Conservation (phyloP, 139 green algal species). For the Chlamydomonas applanata region DNA sequence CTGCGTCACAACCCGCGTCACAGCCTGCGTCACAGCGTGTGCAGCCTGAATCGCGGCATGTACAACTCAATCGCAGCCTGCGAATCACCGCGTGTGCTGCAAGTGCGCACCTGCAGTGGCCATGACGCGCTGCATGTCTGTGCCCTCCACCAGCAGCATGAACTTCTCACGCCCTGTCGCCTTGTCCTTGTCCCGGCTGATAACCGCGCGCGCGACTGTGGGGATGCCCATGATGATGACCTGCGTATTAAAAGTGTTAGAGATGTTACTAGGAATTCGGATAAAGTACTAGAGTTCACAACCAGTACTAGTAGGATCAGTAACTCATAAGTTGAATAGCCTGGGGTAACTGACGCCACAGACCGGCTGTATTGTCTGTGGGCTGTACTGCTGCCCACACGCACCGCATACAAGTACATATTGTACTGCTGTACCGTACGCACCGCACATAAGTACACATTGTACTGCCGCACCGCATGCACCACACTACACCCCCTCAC, state of each 20-base stretch:
- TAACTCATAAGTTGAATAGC: background rate
- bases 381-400: no score
- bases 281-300: background rate
- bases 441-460: no score
- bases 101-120: slow-evolving; percentile 22
- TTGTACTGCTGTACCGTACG: no score
- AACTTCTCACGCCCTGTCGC: slow-evolving; percentile 39
- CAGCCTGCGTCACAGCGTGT: no score
- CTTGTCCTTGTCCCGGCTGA: slow-evolving; percentile 70
- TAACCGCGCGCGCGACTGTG: slow-evolving; percentile 86
- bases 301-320: background rate
- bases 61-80: no score
- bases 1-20: no score
- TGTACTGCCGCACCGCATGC: background rate
- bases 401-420: no score
- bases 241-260: slow-evolving; percentile 27
- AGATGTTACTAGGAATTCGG: background rate
- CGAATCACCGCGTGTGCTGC: no score
- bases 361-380: no score
- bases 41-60: no score
- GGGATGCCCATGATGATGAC: slow-evolving; percentile 90
- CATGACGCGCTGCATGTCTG: slow-evolving; percentile 50
- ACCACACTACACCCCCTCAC: no score
- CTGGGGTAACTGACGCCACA: background rate
- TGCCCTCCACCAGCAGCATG: slow-evolving; percentile 82